Base-by-base conservation (phyloP, 2,329 filamentous ascomycete genomes). In the Stemphylium beticola region DNA sequence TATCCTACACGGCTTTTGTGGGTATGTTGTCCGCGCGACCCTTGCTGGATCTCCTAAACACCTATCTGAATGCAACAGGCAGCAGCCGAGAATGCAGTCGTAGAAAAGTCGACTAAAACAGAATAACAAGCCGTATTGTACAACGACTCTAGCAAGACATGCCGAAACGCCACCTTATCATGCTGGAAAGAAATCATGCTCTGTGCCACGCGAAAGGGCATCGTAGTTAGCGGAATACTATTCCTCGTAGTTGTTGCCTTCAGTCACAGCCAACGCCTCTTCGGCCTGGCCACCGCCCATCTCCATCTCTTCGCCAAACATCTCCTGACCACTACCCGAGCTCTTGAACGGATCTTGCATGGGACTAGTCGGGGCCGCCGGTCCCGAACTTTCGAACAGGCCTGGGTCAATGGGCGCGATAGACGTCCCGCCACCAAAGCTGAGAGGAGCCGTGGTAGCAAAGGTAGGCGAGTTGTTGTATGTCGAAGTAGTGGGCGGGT, bases 331-430 rank as follows among this genome's bases (percentile, higher is more conserved):
- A 46, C 67, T 74, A 31, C 68, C 68, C 4, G 72, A 74, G 53
- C 70, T 73, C 59, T 74, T 74, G 61, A 76, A 76, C 1, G 69
- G 60, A 46, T 75, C 69, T 26, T 74, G 71, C 52, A 74, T 69
- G 0, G 72, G 72, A 51, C 69, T 74, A 2, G 72, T 66, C 1
- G 69, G 65, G 11, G 58, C 71, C 34, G 60, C 71, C 24, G 62
- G 65, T 14, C 64, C 69, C 17, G 59, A 62, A 39, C 67, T 68
- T 31, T 74, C 72, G 37, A 76, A 76, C 9, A 76, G 66, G 1
- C 69, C 71, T n/a, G 73, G 73, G 38, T 76, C 73, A 20, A 76
- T 68, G 4, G 72, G 62, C 18, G 67, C 68, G 17, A 74, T 71
- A 1, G 69, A 66, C 3, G 67, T 60, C 44, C 60, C 61, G 10